Conservation (phyloP, 2,329 filamentous ascomycete species). For the Plenodomus tracheiphilus region DNA sequence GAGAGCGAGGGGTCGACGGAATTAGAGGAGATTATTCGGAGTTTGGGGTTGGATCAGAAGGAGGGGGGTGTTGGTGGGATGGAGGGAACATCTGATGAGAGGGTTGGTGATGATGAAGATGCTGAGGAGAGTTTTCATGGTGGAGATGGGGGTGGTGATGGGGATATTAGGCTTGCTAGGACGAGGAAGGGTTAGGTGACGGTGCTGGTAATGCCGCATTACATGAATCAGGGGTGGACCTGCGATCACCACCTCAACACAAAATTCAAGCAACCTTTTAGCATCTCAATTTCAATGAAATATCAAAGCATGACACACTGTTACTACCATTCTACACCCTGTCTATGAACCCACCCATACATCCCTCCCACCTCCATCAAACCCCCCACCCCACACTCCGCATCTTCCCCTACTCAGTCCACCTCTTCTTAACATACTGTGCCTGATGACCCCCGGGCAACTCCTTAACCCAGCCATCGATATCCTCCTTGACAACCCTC, state of each 20-base stretch:
- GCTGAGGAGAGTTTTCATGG: background rate
- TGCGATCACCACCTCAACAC: too few relatives aligned
- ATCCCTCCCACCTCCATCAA: background rate
- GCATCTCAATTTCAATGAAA: too few relatives aligned
- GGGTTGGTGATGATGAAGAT: background rate
- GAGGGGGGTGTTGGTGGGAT: background rate
- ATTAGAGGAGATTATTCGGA: slow-evolving; percentile 1
- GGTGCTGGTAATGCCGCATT: background rate
- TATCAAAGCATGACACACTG: too few relatives aligned
- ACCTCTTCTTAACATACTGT: slow-evolving; percentile 19
- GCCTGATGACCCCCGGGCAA: slow-evolving; percentile 21
- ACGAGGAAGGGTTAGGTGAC: background rate
- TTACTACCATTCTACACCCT: too few relatives aligned
- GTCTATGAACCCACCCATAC: too few relatives aligned
- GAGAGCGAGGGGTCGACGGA: background rate
- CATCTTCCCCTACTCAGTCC: slow-evolving; percentile 2
- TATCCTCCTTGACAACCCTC: slow-evolving; percentile 53
- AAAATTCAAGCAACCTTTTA: too few relatives aligned
- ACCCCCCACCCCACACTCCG: background rate
- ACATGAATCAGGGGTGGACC: too few relatives aligned
- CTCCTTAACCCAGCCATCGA: slow-evolving; percentile 44
- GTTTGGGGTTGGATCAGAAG: background rate
- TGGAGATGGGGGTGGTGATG: background rate
- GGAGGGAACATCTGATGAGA: background rate
- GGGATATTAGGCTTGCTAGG: background rate